phyloP scores from a whole-genome alignment of 345 rosid genomes.

The Angophora floribunda region DNA sequence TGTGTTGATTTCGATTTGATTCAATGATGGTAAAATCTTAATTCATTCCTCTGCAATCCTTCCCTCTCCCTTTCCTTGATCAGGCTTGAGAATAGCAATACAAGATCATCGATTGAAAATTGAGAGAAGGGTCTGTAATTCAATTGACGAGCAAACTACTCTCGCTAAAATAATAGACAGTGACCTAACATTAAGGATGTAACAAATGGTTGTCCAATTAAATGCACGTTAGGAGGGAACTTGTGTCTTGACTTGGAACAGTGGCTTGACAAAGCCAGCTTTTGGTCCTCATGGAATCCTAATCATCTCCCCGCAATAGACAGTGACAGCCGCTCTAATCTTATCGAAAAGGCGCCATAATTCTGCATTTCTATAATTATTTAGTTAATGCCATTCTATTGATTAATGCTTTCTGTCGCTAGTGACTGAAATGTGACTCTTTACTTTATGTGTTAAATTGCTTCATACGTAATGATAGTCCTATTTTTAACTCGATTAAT shows the following conservation, averaged over 20 bases:
- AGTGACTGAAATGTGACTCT: not conserved
- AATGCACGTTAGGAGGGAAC: not conserved
- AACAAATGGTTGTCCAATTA: not conserved
- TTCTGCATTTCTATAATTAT: not conserved
- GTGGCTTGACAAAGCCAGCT: not conserved
- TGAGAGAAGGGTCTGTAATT: not conserved
- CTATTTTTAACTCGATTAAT: not conserved
- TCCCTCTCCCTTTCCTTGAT: not conserved
- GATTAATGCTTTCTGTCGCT: not conserved
- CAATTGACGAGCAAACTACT: not conserved
- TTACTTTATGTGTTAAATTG: not conserved
- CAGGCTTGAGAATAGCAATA: not conserved
- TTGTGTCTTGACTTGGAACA: not conserved
- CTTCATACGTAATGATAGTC: not conserved
- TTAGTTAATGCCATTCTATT: not conserved
- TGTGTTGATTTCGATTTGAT: not conserved
- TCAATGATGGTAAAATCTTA: not conserved
- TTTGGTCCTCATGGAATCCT: not conserved
- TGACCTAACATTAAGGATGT: not conserved
- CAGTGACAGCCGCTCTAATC: not conserved
- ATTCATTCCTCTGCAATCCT: not conserved
- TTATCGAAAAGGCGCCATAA: not conserved
- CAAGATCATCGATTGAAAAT: not conserved
- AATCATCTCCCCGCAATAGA: not conserved
- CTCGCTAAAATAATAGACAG: not conserved